Conservation (phyloP, 2,329 filamentous ascomycete species). For the Zopfia rhizophila region DNA sequence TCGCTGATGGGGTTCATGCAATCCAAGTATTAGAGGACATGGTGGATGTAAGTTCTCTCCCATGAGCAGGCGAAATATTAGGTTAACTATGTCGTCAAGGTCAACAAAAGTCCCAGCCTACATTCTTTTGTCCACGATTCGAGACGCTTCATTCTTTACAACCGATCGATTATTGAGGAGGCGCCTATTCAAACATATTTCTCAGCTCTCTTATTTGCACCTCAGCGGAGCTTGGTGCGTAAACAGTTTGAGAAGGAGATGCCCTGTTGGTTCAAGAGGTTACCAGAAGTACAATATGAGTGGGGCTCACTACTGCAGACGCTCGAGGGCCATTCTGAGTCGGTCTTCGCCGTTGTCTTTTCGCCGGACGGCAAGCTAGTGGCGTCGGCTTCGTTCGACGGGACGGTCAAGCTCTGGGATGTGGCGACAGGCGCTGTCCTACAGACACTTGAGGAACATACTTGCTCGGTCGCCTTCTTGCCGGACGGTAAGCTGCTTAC, state of each 20-base stretch:
- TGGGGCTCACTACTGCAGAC: slow-evolving; percentile 18
- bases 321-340: slow-evolving; percentile 13
- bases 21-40: no score
- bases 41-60: no score
- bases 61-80: no score
- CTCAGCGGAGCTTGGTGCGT: slow-evolving; percentile 28
- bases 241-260: slow-evolving; percentile 17
- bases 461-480: no score
- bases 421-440: slow-evolving; percentile 1
- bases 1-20: slow-evolving; percentile 17
- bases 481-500: no score
- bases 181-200: slow-evolving; percentile 51
- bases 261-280: slow-evolving; percentile 8
- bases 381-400: slow-evolving; percentile 7
- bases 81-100: not conserved
- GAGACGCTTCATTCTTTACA: slow-evolving; percentile 43
- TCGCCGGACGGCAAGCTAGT: slow-evolving; percentile 18
- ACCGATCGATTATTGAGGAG: slow-evolving; percentile 33
- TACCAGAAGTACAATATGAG: slow-evolving; percentile 16
- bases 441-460: no score
- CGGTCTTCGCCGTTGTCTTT: slow-evolving; percentile 74
- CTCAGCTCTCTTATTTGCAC: slow-evolving; percentile 50
- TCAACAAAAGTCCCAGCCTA: not conserved
- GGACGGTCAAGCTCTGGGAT: slow-evolving; percentile 6
- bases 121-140: slow-evolving; percentile 39